Base-by-base conservation (phyloP, 331 rosid species). In the Cydonia oblonga region DNA sequence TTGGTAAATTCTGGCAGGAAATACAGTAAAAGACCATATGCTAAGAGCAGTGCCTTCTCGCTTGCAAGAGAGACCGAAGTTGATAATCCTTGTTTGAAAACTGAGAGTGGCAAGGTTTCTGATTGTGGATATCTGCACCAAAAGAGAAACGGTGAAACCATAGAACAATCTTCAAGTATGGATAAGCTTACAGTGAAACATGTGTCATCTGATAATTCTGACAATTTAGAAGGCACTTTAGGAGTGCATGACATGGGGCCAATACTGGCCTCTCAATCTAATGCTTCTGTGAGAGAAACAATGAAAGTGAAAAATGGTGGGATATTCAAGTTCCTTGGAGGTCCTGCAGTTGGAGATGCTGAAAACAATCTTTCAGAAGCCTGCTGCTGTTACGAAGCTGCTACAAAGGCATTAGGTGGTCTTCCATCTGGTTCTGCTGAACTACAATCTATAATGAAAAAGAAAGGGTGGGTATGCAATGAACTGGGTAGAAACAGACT, bases 401-500 rank as follows among this genome's bases (percentile, higher is more conserved):
- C 92, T 78, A 86, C 84, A 80, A 89, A 84, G 78, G 86, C 90
- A 33, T 77, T 90, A 76, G 79, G 83, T 68, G 92, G 83, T 76
- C 75, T 83, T 74, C 86, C 96, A 61, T 86, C 90, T 75, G 80
- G 86, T 69, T 86, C 88, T 52, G 77, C 80, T 35, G 98, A 89
- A 83, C 77, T 89, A 60, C 96, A 89, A 71, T 82, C 96, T 35
- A 84, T 87, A 62, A 57, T 81, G 77, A 93, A 77, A 79, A 93
- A 89, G 83, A 89, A 76, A 76, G 98, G 98, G 64, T 93, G 98
- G 98, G 96, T 93, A 60, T 90, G 84, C 84, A 93, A 93, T 60
- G 98, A 93, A 81, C 79, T 93, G 51, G 98, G 98, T 29, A 83
- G 98, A 72, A 85, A 84, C 81, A 84, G 92, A 79, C 86, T 93